Base-by-base conservation (phyloP, 352 stramenopile species). In the Blastocystis sp. region DNA sequence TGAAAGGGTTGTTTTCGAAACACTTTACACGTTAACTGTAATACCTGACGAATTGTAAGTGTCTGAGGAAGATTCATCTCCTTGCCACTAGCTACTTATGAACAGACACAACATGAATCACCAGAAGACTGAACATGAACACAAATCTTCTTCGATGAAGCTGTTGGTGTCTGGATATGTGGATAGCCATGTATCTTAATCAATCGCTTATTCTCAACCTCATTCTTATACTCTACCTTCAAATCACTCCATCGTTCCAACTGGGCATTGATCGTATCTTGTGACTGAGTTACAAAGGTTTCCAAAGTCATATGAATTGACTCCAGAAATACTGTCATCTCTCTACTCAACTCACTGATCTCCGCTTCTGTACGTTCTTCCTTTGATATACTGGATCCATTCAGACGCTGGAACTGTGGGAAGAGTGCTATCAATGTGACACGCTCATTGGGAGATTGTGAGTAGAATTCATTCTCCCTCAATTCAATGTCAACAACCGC, bases 11-110 rank as follows among this genome's bases (percentile, higher is more conserved):
- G 42, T 35, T 63, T 59, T 37, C 52, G 49, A 27, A 63, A 51
- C 39, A 63, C n/a, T n/a, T 37, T 24, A 39, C 43, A 59, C 6
- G 39, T 32, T 27, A 80, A 32, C 7, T 58, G 43, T 7, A 42
- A 29, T 1, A 80, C 16, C 2, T 80, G 69, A 27, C 52, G 49
- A 14, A 63, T 21, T 11, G 24, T 42, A 16, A 80, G 42, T 19
- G 42, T 59, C 27, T 21, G 16, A 19, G 69, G 42, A 32, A 80
- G 16, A n/a, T 80, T 80, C 69, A 80, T 21, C 69, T 49, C 69
- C 51, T 21, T 63, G 3, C 52, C 24, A 1, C 46, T 37, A 21
- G 27, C 32, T 52, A 54, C 37, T 7, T 11, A 24, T 54, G 21
- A 9, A 57, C 29, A 46, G 39, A 46, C 9, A 46, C 9, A 2